Conservation (phyloP, 2,329 filamentous ascomycete species). For the Catunica adiposa region DNA sequence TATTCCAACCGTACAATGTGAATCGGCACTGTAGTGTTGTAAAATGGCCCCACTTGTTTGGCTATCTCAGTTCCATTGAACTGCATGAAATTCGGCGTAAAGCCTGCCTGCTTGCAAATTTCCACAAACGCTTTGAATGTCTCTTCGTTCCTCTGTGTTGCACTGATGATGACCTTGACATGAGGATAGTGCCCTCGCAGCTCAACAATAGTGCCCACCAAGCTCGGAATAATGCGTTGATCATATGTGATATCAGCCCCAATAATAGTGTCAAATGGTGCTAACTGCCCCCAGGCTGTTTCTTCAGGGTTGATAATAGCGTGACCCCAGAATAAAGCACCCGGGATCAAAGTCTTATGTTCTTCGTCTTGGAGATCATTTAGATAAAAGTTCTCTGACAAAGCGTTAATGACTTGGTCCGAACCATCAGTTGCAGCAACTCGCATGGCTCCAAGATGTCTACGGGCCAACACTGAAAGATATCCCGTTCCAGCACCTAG, state of each 20-base stretch:
- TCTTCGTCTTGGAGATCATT: constrained; percentile 41
- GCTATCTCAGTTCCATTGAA: constrained; percentile 25
- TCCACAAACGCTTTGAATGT: constrained; percentile 50
- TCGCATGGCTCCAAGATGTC: constrained; percentile 40
- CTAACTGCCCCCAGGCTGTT: constrained; percentile 13
- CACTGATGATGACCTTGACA: constrained; percentile 47
- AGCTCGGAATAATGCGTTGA: constrained; percentile 39
- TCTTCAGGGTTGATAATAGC: constrained; percentile 35
- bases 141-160: constrained; percentile 51
- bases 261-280: constrained; percentile 43
- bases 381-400: constrained; percentile 51
- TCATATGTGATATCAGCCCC: constrained; percentile 73
- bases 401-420: constrained; percentile 49
- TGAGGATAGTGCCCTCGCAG: constrained; percentile 40
- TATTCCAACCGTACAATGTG: constrained; percentile 25
- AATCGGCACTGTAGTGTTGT: constrained; percentile 41
- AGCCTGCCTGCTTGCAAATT: constrained; percentile 34
- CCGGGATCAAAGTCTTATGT: constrained; percentile 12
- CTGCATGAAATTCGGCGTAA: constrained; percentile 27
- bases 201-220: constrained; percentile 48
- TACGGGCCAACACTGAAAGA: constrained; percentile 56
- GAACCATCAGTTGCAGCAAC: constrained; percentile 61
- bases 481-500: constrained; percentile 65
- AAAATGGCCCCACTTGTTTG: constrained; percentile 46
- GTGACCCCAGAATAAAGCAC: constrained; percentile 43